Evolutionary conservation across 495 filamentous ascomycete genomes (phyloP), one percentile per base, ranked within the genome.

Genomic region (Lindgomyces ingoldianus): DNA sequence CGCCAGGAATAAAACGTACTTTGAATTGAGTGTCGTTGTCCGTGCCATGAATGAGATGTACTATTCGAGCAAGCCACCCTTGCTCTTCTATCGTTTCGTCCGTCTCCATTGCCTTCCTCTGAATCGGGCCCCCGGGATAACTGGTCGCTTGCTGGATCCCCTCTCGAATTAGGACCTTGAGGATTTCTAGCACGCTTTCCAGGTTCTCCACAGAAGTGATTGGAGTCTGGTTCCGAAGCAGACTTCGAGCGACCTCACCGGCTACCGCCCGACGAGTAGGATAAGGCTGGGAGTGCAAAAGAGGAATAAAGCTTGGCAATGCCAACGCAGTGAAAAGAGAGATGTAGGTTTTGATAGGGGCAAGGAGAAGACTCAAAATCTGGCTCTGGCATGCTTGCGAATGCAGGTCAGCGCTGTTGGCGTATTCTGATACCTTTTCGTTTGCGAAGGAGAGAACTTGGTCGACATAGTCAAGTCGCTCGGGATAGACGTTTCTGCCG

Each of bases 71-170:
- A 50, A 98, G 79, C 89, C 91, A 96, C 36, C 94, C 94, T 81
- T 98, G 94, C 75, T 98, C 94, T 75, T 97, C 93, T 63, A 98
- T 85, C 0, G 93, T 97, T 76, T 98, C 94, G 42, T 98, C 95
- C 1, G 95, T 97, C 67, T 95, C 89, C 49, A 74, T 81, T 60
- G 78, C 88, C 72, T 82, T 88, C 75, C 77, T 77, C 56, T 86
- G 84, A 1, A 83, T 72, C 52, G 89, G 87, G 26, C 87, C 83
- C 4, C 91, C 91, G 11, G 91, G 89, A 70, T 96, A 96, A 25
- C 91, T 90, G 45, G 83, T 82, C 16, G 90, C 86, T 57, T 93
- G 87, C 66, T 96, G 93, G 16, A 87, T 85, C 6, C 93, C 94
- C 74, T 98, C 95, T 60, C 89, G 93, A 70, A 98, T 96, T 44